phyloP scores from a whole-genome alignment of 2,329 filamentous ascomycete species.

The Zymoseptoria passerinii region DNA sequence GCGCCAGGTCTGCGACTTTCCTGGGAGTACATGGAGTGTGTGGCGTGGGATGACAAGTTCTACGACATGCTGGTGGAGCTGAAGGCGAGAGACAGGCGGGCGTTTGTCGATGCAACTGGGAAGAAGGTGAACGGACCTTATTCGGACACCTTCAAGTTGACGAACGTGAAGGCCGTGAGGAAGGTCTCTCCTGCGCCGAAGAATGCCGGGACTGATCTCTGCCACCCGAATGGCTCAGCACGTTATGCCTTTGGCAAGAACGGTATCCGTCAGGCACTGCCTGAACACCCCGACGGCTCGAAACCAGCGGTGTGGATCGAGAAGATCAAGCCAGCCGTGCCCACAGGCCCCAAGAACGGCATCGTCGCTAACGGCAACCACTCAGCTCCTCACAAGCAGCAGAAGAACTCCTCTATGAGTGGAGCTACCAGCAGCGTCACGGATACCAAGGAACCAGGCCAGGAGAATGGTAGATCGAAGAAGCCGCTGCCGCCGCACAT shows the following conservation, averaged over 20 bases:
- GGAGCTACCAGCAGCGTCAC: too few species aligned
- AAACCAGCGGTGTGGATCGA: neutral
- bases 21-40: conserved; percentile 42
- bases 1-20: conserved; percentile 37
- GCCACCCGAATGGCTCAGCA: neutral
- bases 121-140: neutral
- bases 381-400: neutral
- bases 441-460: too few species aligned
- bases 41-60: conserved; percentile 35
- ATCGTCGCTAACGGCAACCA: too few species aligned
- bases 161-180: neutral
- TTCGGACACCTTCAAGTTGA: neutral
- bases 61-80: conserved; percentile 33
- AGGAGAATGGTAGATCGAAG: neutral
- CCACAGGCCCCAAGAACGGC: neutral
- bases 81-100: conserved; percentile 2
- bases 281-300: neutral
- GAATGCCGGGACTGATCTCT: neutral
- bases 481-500: neutral
- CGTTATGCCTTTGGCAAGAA: neutral
- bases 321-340: neutral
- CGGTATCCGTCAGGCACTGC: neutral
- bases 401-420: neutral
- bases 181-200: neutral
- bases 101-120: neutral